Evolutionary conservation across 495 filamentous ascomycete genomes (phyloP).

Genomic region (Tuber umbilicatum): DNA sequence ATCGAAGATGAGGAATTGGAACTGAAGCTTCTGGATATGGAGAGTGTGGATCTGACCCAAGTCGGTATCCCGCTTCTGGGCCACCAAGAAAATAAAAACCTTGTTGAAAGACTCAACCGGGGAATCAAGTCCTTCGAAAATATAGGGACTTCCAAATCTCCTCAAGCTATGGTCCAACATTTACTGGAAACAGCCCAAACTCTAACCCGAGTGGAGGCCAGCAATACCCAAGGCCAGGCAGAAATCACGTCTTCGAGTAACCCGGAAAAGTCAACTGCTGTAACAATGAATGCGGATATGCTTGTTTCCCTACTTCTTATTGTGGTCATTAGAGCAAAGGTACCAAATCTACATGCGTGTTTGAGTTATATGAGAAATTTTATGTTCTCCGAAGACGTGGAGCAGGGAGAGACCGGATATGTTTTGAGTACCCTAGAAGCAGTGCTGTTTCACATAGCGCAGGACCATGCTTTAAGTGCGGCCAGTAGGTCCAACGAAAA

Average conservation of each 20-base stretch:
- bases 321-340: constrained; percentile 86
- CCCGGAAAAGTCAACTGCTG: constrained; percentile 57
- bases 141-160: constrained; percentile 73
- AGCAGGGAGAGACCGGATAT: constrained; percentile 94
- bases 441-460: constrained; percentile 81
- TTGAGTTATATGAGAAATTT: constrained; percentile 91
- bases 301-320: constrained; percentile 86
- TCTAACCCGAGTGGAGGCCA: constrained; percentile 55
- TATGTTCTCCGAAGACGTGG: constrained; percentile 94
- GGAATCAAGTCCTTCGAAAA: constrained; percentile 87
- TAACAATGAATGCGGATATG: constrained; percentile 93
- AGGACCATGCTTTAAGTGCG: constrained; percentile 69
- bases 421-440: constrained; percentile 94
- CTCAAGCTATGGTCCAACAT: constrained; percentile 90
- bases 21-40: constrained; percentile 82
- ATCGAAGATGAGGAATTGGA: constrained; percentile 87
- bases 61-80: constrained; percentile 60
- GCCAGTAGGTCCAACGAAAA: constrained; percentile 79
- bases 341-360: constrained; percentile 79
- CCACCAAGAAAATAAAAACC: constrained; percentile 33
- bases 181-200: constrained; percentile 81
- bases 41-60: constrained; percentile 87
- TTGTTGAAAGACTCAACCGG: constrained; percentile 52
- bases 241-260: constrained; percentile 18
- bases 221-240: constrained; percentile 33